Percentiles rank a stretch among this genome's conserved stretches.
Conservation (phyloP, 1,139 yeast species). For the Waltiozyma sp. region DNA sequence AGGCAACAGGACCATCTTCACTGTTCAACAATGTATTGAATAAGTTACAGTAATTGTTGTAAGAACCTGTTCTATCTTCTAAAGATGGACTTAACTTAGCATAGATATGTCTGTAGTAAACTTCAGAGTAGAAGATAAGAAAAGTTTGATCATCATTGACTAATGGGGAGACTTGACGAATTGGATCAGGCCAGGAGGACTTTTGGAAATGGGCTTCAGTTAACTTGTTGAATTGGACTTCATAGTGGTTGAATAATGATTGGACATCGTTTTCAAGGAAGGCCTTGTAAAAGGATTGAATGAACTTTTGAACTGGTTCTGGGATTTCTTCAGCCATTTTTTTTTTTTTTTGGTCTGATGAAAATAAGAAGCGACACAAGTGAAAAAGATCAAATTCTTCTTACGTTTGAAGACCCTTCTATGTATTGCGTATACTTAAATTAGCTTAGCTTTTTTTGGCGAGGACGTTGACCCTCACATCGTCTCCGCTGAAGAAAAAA, state of each 20-base stretch:
- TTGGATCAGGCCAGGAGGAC: constrained; percentile 36
- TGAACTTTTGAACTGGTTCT: constrained; percentile 33
- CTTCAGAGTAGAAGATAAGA: constrained; percentile 34
- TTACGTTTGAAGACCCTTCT: no score
- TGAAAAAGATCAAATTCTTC: no score
- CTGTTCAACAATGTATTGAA: constrained; percentile 34
- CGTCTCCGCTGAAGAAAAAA: no score
- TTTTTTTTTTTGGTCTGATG: no score
- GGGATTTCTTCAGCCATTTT: constrained; percentile 22
- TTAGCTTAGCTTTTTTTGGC: no score
- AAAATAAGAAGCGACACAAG: no score
- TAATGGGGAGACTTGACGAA: constrained; percentile 28
- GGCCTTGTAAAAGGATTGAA: constrained; percentile 31
- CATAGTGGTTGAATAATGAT: constrained; percentile 34
- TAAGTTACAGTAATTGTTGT: constrained; percentile 36
- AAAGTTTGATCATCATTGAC: constrained; percentile 34
- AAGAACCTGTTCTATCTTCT: constrained; percentile 34
- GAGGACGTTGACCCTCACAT: no score
- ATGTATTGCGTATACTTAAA: no score
- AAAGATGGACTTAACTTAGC: constrained; percentile 31
- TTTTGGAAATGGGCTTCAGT: constrained; percentile 33
- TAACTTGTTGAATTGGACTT: constrained; percentile 31
- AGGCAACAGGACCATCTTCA: constrained; percentile 29
- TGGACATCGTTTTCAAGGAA: constrained; percentile 31
- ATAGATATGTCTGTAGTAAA: constrained; percentile 37